Percentiles rank a stretch among this genome's conserved stretches.
Conservation (phyloP, 345 rosid genomes). For the Linum usitatissimum region DNA sequence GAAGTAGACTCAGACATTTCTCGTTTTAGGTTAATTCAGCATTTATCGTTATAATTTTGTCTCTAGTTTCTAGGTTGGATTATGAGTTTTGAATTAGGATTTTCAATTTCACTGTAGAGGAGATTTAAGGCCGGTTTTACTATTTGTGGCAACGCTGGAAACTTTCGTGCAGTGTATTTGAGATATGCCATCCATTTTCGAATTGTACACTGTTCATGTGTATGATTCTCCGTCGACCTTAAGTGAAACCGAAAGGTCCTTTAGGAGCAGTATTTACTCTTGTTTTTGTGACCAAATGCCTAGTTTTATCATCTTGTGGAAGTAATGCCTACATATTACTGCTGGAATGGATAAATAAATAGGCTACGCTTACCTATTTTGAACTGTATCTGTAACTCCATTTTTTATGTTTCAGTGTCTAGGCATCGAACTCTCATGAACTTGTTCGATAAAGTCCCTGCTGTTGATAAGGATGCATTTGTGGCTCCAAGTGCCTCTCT, state of each 20-base stretch:
- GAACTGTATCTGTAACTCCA: neutral
- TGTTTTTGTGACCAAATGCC: neutral
- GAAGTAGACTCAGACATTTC: neutral
- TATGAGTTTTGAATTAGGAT: neutral
- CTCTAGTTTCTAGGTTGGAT: neutral
- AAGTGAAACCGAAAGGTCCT: neutral
- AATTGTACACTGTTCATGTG: neutral
- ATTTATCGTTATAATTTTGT: neutral
- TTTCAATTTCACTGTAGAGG: neutral
- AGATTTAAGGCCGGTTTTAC: neutral
- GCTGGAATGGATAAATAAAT: too few species aligned
- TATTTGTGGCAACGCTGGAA: neutral
- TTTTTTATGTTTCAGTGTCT: constrained; percentile 40
- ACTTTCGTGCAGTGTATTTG: neutral
- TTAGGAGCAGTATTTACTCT: neutral
- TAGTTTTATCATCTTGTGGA: neutral
- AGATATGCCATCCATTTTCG: neutral
- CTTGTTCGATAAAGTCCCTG: constrained; percentile 72
- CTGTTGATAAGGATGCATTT: constrained; percentile 71
- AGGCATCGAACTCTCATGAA: constrained; percentile 95
- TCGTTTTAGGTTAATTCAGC: neutral
- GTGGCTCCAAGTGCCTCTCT: constrained; percentile 92
- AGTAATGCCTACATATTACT: neutral
- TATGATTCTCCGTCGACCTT: neutral
- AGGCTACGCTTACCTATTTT: neutral